These are phyloP conservation scores for Fraxinus nigra DNA, from an alignment of 305 asterid genomes.

Conservation along the genomic window DNA sequence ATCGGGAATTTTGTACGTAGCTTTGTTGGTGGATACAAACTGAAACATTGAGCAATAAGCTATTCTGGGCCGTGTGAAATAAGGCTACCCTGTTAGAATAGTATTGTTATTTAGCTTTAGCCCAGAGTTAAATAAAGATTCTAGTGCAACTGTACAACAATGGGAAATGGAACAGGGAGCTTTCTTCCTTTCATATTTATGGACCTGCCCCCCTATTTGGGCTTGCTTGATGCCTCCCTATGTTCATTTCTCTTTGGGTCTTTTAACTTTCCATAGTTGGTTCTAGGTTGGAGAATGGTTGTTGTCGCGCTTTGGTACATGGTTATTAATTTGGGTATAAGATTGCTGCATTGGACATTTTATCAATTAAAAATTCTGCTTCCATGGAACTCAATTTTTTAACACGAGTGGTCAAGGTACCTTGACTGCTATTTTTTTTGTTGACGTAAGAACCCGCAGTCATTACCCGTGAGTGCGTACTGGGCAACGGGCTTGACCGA, in stretches of 20 bases:
- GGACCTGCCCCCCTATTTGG: no score
- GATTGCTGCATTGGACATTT: background rate
- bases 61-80: background rate
- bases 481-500: no score
- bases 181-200: background rate
- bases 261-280: background rate
- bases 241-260: background rate
- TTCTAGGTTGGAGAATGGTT: background rate
- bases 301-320: no score
- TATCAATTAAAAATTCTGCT: no score
- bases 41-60: background rate
- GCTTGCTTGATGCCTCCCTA: no score
- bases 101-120: background rate
- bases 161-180: background rate
- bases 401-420: no score
- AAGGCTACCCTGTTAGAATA: background rate
- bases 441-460: no score
- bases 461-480: no score
- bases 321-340: background rate
- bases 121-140: no score
- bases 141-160: background rate
- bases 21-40: background rate
- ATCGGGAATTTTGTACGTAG: background rate
- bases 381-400: no score
- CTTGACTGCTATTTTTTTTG: no score